Evolutionary conservation across 2,329 filamentous ascomycete species (phyloP).

Genomic region (Elsinoe batatas): DNA sequence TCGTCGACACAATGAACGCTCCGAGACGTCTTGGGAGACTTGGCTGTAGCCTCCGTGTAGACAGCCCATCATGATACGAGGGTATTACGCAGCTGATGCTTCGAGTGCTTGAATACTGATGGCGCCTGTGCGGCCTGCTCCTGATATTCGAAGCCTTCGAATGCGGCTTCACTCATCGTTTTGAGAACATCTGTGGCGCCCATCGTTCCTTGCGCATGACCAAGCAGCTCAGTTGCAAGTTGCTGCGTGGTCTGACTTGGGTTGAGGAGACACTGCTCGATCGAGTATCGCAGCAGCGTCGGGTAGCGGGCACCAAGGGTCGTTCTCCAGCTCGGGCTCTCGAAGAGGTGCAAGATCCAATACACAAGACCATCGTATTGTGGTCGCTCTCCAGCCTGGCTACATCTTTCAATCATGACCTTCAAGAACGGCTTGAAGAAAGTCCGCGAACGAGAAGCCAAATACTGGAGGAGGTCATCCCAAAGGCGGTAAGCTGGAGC

Average conservation of each 20-base stretch:
- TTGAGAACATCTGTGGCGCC: not conserved
- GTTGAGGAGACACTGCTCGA: constrained; percentile 28
- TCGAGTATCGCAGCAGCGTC: not conserved
- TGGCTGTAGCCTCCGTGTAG: no score
- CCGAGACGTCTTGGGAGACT: no score
- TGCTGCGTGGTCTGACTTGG: constrained; percentile 30
- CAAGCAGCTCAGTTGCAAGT: constrained; percentile 19
- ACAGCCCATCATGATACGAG: no score
- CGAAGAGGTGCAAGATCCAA: not conserved
- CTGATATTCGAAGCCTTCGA: not conserved
- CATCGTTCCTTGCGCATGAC: not conserved
- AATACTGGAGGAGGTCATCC: not conserved
- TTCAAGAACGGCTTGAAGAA: not conserved
- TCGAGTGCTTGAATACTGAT: not conserved
- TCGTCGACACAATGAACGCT: no score
- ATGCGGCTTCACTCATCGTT: not conserved
- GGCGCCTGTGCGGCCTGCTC: not conserved
- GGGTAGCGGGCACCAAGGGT: not conserved
- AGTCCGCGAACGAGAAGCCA: not conserved
- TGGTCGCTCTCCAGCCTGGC: not conserved
- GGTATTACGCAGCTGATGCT: not conserved
- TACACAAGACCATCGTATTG: not conserved
- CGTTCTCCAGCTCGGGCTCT: not conserved
- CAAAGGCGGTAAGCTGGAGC: not conserved
- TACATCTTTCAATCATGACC: not conserved